A percentile compares a stretch with the other conserved stretches of the same genome.
phyloP scores from a whole-genome alignment of 805 yeast genomes.

The Candida saitoana region DNA sequence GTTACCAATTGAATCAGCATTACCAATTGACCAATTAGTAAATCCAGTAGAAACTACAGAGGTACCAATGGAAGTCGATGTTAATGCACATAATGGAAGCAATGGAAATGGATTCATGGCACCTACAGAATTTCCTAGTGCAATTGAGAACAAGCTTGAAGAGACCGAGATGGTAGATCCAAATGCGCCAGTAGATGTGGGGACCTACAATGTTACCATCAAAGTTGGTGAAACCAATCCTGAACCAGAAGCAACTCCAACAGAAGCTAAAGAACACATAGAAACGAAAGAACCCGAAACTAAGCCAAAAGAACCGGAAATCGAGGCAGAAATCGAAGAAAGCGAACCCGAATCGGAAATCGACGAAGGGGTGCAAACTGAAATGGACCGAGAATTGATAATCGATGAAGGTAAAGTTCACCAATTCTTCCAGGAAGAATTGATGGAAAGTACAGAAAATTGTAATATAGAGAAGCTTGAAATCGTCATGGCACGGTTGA shows the following conservation, averaged over 20 bases:
- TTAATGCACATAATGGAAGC: neutral
- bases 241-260: conserved; percentile 8
- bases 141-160: neutral
- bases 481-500: conserved; percentile 54
- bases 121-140: no score
- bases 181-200: neutral
- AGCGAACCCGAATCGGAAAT: conserved; percentile 31
- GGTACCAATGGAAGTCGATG: neutral
- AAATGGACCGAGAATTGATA: conserved; percentile 48
- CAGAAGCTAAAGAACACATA: conserved; percentile 6
- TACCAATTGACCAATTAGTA: no score
- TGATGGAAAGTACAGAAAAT: conserved; percentile 29
- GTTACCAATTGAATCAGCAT: no score
- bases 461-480: conserved; percentile 37
- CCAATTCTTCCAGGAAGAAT: conserved; percentile 20
- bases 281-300: conserved; percentile 2
- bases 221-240: neutral
- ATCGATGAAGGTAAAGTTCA: conserved; percentile 16
- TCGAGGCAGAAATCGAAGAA: neutral
- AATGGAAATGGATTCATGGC: no score
- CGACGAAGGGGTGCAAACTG: conserved; percentile 20
- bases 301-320: conserved; percentile 1
- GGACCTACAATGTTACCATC: neutral
- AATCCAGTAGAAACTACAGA: neutral
- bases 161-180: neutral